Conservation (phyloP, 2,329 filamentous ascomycete species). For the Geosmithia flava region DNA sequence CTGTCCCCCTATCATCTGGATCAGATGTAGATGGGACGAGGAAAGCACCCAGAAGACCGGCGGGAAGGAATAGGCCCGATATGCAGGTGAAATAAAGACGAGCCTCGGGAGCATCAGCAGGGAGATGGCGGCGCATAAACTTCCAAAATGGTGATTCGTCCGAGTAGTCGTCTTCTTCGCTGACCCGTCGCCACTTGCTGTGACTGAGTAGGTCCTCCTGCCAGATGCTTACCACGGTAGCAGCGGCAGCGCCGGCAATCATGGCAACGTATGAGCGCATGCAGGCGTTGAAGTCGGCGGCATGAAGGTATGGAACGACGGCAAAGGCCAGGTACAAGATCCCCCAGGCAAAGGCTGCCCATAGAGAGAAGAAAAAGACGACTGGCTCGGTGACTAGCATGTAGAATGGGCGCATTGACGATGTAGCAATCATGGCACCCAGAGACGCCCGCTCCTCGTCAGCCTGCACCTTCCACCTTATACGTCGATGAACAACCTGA, state of each 20-base stretch:
- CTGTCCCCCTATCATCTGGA: slow-evolving; percentile 9
- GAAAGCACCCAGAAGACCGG: slow-evolving; percentile 52
- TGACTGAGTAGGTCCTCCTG: slow-evolving; percentile 55
- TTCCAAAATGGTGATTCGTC: slow-evolving; percentile 25
- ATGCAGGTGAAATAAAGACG: slow-evolving; percentile 77
- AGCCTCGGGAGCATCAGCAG: slow-evolving; percentile 53
- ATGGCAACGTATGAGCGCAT: slow-evolving; percentile 66
- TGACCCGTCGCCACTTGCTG: slow-evolving; percentile 15
- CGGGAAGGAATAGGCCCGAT: slow-evolving; percentile 61
- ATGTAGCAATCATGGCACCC: slow-evolving; percentile 57
- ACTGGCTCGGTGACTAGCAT: slow-evolving; percentile 65
- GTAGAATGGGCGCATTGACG: slow-evolving; percentile 66
- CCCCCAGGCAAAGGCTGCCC: slow-evolving; percentile 84
- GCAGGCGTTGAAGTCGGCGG: slow-evolving; percentile 48
- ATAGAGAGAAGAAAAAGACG: slow-evolving; percentile 78
- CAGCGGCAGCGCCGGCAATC: slow-evolving; percentile 51
- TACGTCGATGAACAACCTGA: slow-evolving; percentile 23
- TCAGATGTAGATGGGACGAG: slow-evolving; percentile 11
- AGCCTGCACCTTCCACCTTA: slow-evolving; percentile 69
- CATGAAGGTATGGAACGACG: slow-evolving; percentile 69
- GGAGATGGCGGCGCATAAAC: slow-evolving; percentile 31
- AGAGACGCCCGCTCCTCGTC: slow-evolving; percentile 67
- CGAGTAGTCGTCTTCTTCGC: slow-evolving; percentile 4
- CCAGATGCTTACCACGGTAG: slow-evolving; percentile 56
- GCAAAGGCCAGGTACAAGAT: slow-evolving; percentile 77